Conservation (phyloP, 208 protist species). For the Leishmania guyanensis region DNA sequence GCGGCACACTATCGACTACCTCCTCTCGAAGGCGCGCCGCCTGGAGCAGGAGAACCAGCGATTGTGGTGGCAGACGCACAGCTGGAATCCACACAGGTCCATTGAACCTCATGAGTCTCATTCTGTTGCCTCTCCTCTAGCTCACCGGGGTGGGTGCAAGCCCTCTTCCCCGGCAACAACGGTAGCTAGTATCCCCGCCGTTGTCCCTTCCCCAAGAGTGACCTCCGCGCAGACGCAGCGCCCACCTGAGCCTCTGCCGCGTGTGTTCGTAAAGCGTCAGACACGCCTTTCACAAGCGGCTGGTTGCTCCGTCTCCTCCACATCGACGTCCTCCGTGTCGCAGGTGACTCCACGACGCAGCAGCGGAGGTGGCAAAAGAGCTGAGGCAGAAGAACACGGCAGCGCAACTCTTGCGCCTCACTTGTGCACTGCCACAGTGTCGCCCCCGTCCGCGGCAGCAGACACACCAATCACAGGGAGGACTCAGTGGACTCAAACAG, state of each 20-base stretch:
- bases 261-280: conserved; percentile 14
- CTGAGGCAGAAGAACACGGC: not conserved
- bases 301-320: conserved; percentile 3
- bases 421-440: conserved; percentile 7
- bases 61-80: conserved; percentile 33
- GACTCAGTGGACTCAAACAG: not conserved
- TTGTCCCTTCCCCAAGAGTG: not conserved
- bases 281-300: not conserved
- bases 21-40: conserved; percentile 27
- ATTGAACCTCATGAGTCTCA: not conserved
- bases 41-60: conserved; percentile 27
- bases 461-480: not conserved
- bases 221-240: not conserved
- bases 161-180: no score
- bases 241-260: not conserved
- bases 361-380: not conserved
- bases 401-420: not conserved
- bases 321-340: not conserved
- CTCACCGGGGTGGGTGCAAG: not conserved
- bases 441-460: conserved; percentile 8
- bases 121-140: not conserved
- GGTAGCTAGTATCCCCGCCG: not conserved
- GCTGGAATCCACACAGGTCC: conserved; percentile 24
- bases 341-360: not conserved
- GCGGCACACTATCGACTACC: conserved; percentile 30